Evolutionary conservation across 768 basidiomycete genomes (phyloP).

Genomic region (Suillus bovinus): DNA sequence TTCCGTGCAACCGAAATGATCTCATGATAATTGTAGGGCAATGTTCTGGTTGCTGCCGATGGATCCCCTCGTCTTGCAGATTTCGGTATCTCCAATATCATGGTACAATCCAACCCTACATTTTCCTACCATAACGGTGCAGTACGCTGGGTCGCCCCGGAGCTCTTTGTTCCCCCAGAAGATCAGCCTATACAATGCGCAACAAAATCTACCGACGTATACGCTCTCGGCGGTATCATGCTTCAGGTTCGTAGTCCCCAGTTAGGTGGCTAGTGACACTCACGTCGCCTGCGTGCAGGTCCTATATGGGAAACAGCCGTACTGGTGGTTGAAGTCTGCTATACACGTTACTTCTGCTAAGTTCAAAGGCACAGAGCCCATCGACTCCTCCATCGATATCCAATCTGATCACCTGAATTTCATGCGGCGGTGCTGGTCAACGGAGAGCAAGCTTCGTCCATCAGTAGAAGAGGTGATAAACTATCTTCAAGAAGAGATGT

Average conservation of each 20-base stretch:
- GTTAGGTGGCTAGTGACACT: not conserved
- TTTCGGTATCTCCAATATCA: constrained; percentile 44
- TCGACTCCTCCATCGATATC: constrained; percentile 11
- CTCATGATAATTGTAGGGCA: constrained; percentile 5
- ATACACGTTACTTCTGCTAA: constrained; percentile 24
- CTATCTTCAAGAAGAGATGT: not conserved
- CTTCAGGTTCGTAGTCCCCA: constrained; percentile 14
- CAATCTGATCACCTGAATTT: constrained; percentile 18
- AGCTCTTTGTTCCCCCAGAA: constrained; percentile 10
- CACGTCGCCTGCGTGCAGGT: constrained; percentile 21
- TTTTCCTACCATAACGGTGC: constrained; percentile 22
- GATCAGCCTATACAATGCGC: constrained; percentile 10
- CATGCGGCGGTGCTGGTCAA: constrained; percentile 27
- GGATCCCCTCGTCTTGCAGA: constrained; percentile 27
- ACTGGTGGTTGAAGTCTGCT: constrained; percentile 22
- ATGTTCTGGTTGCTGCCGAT: constrained; percentile 10
- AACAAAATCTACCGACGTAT: constrained; percentile 17
- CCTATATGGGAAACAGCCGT: constrained; percentile 24
- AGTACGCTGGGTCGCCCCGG: constrained; percentile 19
- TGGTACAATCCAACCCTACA: constrained; percentile 33
- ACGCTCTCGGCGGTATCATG: constrained; percentile 24
- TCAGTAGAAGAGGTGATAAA: not conserved
- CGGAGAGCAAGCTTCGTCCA: constrained; percentile 13
- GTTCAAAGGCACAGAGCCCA: constrained; percentile 15
- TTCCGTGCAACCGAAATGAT: not conserved